Conservation (phyloP, 1,284 basidiomycete species). For the Microbotryum silenes-acaulis region DNA sequence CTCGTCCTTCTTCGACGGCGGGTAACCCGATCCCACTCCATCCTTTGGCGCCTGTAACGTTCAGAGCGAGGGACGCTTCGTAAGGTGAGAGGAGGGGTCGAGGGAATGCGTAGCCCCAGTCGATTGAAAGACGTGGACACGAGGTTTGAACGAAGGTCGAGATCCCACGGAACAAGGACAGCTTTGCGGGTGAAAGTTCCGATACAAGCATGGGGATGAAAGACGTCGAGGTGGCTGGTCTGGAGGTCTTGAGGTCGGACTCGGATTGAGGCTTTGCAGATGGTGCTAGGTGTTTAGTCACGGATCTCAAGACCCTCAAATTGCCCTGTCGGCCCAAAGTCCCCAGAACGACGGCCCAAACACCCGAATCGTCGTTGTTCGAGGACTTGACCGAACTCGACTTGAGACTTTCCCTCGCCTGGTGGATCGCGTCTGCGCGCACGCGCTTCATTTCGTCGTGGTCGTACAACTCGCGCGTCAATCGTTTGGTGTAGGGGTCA, state of each 20-base stretch:
- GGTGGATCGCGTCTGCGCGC: conserved; percentile 67
- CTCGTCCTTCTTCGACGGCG: conserved; percentile 40
- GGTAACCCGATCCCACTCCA: conserved; percentile 46
- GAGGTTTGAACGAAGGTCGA: conserved; percentile 90
- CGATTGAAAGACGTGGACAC: conserved; percentile 90
- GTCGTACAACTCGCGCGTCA: conserved; percentile 87
- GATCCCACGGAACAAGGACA: conserved; percentile 68
- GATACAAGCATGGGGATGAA: conserved; percentile 86
- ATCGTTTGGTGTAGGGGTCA: conserved; percentile 95
- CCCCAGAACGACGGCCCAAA: conserved; percentile 91
- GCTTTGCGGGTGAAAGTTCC: conserved; percentile 89
- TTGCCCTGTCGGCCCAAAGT: conserved; percentile 93
- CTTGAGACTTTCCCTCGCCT: conserved; percentile 58
- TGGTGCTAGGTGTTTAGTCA: conserved; percentile 57
- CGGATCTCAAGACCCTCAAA: conserved; percentile 78
- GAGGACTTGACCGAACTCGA: conserved; percentile 6
- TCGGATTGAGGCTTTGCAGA: conserved; percentile 44
- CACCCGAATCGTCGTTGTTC: conserved; percentile 20
- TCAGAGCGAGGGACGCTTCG: conserved; percentile 82
- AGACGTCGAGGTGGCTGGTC: conserved; percentile 43
- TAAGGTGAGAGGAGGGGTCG: conserved; percentile 86
- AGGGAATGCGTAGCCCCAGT: conserved; percentile 96
- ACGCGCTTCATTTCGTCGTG: conserved; percentile 76
- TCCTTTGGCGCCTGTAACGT: conserved; percentile 50
- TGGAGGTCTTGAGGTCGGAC: conserved; percentile 37